Evolutionary conservation across 225 moss, liverwort and hornwort species (phyloP), one percentile per base, ranked within the genome.

Genomic region (Physcomitrellopsis africana): DNA sequence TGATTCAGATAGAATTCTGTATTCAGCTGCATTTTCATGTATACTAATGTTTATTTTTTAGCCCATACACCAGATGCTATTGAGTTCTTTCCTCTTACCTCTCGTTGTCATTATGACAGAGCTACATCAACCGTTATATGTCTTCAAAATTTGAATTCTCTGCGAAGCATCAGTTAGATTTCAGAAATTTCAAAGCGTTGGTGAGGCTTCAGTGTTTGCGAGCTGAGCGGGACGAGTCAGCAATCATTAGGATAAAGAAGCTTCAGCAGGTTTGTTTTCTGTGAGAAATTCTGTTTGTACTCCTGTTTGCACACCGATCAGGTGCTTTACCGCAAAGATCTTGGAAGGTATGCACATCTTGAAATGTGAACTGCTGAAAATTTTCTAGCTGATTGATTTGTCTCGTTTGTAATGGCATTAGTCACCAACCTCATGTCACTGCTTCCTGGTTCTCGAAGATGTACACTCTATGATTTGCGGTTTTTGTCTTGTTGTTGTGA

Each of bases 191-290:
- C 41, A 96, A 92, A 75, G 81, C 94, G 10, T 80, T 96, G 76
- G 92, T 94, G 69, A 92, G 80, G 74, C 92, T 96, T 49, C 85
- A 85, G 26, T 84, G 83, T 67, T 85, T 94, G 68, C 92, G 91
- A 78, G 94, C 96, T 18, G 89, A 79, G 60, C 87, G 85, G 70
- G 81, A 84, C 41, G 86, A 84, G 63, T 69, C 74, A 71, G 29
- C 73, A 10, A 53, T 77, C 70, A 72, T 76, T 41, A 82, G 71
- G 20, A 75, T 80, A 49, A 79, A 75, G 41, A 92, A 84, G 85
- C 91, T 93, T 63, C 55, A 85, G 74, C 82, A 95, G 95, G 95
- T 95, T 44, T 18, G 78, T 37, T 69, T 41, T 44, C 32, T 74
- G 17, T 65, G 64, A 51, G 58, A 65, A 49, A 58, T 43, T 5